Base-by-base conservation (phyloP, 192 early-diverging fungal species). In the Podila epigama region DNA sequence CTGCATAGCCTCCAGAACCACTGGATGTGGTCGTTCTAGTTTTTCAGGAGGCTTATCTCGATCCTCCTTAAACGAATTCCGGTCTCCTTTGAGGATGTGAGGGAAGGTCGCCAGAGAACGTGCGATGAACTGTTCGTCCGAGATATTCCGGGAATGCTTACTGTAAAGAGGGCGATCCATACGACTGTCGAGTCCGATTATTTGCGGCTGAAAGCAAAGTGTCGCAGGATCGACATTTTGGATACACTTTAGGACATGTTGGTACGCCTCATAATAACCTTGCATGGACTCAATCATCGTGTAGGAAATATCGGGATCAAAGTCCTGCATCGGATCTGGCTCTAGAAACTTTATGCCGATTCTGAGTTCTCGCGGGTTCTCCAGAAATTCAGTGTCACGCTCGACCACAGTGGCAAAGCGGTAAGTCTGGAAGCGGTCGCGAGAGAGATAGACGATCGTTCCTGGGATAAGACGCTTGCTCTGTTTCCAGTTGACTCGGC, bases 381-480 rank as follows among this genome's bases (percentile, higher is more conserved):
- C 34, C 3, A 83, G 58, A 15, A 61, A 69, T 22, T 68, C 60
- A 1, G 60, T 5, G 22, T 81, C 80, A 31, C 87, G 62, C 32
- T 84, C 70, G 3, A 81, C 60, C 9, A 88, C 82, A 0, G 81
- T 84, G 0, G 81, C 87, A 20, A 88, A 67, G 13, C 83, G 79
- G 33, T 83, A 70, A 39, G 65, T 66, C 13, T 83, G 60, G 64
- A 88, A 88, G 16, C 84, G 35, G 36, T 88, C 82, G 16, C 65
- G 71, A 0, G 87, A 84, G 10, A 88, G 66, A 12, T 83, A 63
- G n/a, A 88, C 85, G 7, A 86, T 64, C 2, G 85, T 67, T n/a
- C 87, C 87, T 18, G 84, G 78, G 33, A 87, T 78, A 35, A 88
- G 66, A 29, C 87, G 79, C 57, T 85, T 88, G 2, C 82, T 83